Percentiles rank a stretch among this genome's conserved stretches.
These are phyloP conservation scores for Saccharomyces hybrid DNA, from an alignment of 1,139 yeast genomes.

Conservation along the genomic window DNA sequence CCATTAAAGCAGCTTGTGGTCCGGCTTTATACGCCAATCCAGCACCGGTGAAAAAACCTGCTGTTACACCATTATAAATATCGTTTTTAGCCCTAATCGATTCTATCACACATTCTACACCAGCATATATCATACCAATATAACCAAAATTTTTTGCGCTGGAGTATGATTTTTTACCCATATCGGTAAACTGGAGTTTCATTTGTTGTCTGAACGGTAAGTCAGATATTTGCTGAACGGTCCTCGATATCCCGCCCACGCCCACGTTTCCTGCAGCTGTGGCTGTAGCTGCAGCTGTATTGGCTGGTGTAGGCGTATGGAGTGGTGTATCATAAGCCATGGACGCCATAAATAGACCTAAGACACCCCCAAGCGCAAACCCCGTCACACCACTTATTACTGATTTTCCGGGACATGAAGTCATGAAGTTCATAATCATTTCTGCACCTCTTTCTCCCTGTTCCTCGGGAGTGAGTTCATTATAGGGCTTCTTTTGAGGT, in stretches of 20 bases:
- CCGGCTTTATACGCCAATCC: slow-evolving; percentile 90
- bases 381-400: slow-evolving; percentile 91
- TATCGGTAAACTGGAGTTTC: slow-evolving; percentile 83
- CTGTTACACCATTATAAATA: slow-evolving; percentile 82
- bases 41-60: slow-evolving; percentile 96
- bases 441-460: slow-evolving; percentile 91
- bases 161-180: slow-evolving; percentile 79
- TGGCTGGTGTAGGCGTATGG: slow-evolving; percentile 34
- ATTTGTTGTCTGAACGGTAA: slow-evolving; percentile 89
- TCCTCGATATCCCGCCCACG: slow-evolving; percentile 13
- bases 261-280: background rate
- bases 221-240: slow-evolving; percentile 54
- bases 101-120: slow-evolving; percentile 91
- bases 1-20: slow-evolving; percentile 84
- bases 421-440: slow-evolving; percentile 75
- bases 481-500: slow-evolving; percentile 40
- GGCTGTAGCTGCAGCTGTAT: slow-evolving; percentile 20
- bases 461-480: slow-evolving; percentile 82
- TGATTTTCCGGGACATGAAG: slow-evolving; percentile 93
- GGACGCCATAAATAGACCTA: slow-evolving; percentile 95
- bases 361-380: slow-evolving; percentile 90
- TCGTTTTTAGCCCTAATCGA: slow-evolving; percentile 76
- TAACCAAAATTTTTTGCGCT: slow-evolving; percentile 94
- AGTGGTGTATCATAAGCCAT: slow-evolving; percentile 41
- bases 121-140: slow-evolving; percentile 88